These are phyloP conservation scores for Botrytis squamosa DNA, from an alignment of 2,329 filamentous ascomycete species.

Conservation along the genomic window DNA sequence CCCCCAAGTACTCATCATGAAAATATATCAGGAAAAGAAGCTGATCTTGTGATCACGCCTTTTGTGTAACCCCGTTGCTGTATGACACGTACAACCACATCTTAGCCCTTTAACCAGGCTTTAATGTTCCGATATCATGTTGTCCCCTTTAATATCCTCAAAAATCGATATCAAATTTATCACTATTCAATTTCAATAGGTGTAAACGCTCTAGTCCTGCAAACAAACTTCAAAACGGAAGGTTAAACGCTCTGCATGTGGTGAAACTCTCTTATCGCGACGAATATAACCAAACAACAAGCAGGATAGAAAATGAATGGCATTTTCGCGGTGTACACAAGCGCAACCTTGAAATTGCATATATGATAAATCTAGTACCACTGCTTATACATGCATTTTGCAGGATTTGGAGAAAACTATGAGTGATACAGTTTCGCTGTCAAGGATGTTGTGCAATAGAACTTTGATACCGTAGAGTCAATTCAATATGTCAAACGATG, in stretches of 20 bases:
- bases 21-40: background rate
- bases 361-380: background rate
- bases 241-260: slow-evolving; percentile 1
- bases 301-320: background rate
- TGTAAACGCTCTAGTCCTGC: background rate
- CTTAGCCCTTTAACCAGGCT: slow-evolving; percentile 11
- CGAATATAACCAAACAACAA: background rate
- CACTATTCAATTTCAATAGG: background rate
- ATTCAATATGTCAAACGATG: slow-evolving; percentile 3
- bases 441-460: background rate
- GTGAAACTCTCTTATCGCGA: slow-evolving; percentile 12
- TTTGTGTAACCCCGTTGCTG: background rate
- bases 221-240: background rate
- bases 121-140: background rate
- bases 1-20: background rate
- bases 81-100: background rate
- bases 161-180: background rate
- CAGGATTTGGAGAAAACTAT: background rate
- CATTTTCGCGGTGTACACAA: background rate
- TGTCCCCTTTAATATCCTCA: slow-evolving; percentile 1
- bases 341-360: slow-evolving; percentile 3
- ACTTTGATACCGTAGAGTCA: background rate
- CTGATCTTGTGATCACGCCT: background rate
- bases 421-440: background rate
- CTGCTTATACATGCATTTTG: background rate